Evolutionary conservation across 352 stramenopile species (phyloP).

Genomic region (Pythium phragmitis): DNA sequence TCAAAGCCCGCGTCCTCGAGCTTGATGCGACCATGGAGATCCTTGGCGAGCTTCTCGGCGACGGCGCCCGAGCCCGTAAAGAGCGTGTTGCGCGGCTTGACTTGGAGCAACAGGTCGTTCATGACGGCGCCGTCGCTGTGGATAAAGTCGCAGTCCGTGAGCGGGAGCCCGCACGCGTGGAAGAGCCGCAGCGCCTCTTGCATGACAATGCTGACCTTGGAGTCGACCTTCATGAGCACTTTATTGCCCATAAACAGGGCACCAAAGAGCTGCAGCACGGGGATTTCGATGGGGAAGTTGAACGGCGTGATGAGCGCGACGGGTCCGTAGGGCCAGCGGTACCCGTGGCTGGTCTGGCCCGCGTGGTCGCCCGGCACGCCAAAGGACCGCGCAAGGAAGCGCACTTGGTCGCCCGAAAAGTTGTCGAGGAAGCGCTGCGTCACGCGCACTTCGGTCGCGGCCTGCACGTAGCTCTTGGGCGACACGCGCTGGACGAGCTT

Average conservation of each 20-base stretch:
- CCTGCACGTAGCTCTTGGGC: constrained; percentile 96
- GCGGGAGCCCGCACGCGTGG: constrained; percentile 95
- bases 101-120: constrained; percentile 93
- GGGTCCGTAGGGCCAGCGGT: constrained; percentile 96
- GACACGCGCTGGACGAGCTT: constrained; percentile 95
- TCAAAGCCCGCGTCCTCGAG: constrained; percentile 99
- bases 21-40: constrained; percentile 92
- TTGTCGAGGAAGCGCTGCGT: constrained; percentile 97
- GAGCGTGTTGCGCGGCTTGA: constrained; percentile 95
- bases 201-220: constrained; percentile 97
- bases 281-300: constrained; percentile 99
- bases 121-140: constrained; percentile 94
- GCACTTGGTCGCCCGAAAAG: constrained; percentile 96
- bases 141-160: constrained; percentile 96
- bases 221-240: constrained; percentile 93
- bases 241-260: constrained; percentile 99
- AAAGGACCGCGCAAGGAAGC: constrained; percentile 95
- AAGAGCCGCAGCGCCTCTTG: constrained; percentile 96
- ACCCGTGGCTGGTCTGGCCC: constrained; percentile 93
- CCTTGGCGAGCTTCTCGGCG: constrained; percentile 91
- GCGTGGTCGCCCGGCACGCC: constrained; percentile 95
- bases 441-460: constrained; percentile 90
- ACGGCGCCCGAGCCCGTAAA: constrained; percentile 96
- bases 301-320: constrained; percentile 97
- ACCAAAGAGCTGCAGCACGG: constrained; percentile 98